Evolutionary conservation across 164 flowering plant genomes (phyloP).

Genomic region (Dillenia suffruticosa): DNA sequence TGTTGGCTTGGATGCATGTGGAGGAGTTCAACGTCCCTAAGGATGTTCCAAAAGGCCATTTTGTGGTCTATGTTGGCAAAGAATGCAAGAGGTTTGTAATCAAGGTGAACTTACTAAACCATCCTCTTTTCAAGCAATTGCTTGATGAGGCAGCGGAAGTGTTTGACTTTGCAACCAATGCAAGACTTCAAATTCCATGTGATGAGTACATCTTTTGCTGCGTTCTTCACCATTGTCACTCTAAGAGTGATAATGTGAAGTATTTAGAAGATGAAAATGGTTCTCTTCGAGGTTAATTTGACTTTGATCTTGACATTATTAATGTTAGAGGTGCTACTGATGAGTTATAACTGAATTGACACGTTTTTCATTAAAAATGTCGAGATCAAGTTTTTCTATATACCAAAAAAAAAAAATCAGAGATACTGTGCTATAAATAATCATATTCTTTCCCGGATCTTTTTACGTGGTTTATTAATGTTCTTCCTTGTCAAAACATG

Average conservation of each 20-base stretch:
- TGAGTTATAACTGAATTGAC: too few relatives aligned
- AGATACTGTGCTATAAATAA: too few relatives aligned
- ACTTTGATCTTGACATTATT: too few relatives aligned
- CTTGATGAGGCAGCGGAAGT: conserved; percentile 20
- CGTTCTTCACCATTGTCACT: conserved; percentile 1
- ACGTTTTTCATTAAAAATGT: too few relatives aligned
- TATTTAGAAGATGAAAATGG: not conserved
- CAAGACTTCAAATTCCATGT: conserved; percentile 27
- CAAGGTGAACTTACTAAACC: conserved; percentile 14
- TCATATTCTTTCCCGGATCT: too few relatives aligned
- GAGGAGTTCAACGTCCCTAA: conserved; percentile 10
- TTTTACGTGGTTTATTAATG: too few relatives aligned
- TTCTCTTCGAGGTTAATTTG: too few relatives aligned
- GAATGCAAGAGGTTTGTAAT: conserved; percentile 16
- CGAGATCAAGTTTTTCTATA: too few relatives aligned
- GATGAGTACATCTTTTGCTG: conserved; percentile 9
- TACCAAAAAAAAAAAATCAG: too few relatives aligned
- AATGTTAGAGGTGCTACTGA: too few relatives aligned
- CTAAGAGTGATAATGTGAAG: not conserved
- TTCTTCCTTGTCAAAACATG: too few relatives aligned
- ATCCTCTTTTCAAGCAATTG: conserved; percentile 19
- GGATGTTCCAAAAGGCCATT: conserved; percentile 23
- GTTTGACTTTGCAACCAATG: conserved; percentile 8
- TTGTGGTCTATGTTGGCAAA: conserved; percentile 1
- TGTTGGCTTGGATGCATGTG: not conserved